Percentiles rank a stretch among this genome's conserved stretches.
Evolutionary conservation across 2,329 filamentous ascomycete genomes (phyloP).

Genomic region (Thielaviopsis populi): DNA sequence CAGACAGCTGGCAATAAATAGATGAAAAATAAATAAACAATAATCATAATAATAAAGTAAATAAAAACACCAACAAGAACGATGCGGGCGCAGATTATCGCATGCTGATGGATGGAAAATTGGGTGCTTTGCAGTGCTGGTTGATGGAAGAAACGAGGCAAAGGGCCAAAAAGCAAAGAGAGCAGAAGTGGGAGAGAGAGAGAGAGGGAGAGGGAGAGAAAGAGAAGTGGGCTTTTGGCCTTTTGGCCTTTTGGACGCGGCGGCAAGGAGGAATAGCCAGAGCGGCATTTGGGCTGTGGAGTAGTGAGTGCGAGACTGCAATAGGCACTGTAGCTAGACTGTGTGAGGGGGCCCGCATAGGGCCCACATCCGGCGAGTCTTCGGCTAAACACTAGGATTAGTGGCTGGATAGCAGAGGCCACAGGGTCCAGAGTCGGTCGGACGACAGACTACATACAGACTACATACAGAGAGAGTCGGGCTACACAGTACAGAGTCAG

Average conservation of each 20-base stretch:
- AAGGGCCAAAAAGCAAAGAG: not conserved
- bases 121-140: not conserved
- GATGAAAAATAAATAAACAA: too few relatives aligned
- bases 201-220: not conserved
- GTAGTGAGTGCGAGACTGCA: not conserved
- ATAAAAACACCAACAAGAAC: not conserved
- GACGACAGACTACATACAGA: too few relatives aligned
- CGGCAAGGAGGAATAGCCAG: too few relatives aligned
- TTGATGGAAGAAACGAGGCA: not conserved
- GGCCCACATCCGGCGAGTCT: not conserved
- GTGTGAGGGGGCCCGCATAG: not conserved
- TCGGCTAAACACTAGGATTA: not conserved
- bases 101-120: too few relatives aligned
- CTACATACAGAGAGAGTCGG: too few relatives aligned
- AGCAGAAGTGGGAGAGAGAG: not conserved
- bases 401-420: too few relatives aligned
- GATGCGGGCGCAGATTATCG: too few relatives aligned
- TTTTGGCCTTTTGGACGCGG: too few relatives aligned
- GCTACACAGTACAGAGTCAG: too few relatives aligned
- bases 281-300: not conserved
- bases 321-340: not conserved
- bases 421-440: too few relatives aligned
- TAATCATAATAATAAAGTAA: not conserved
- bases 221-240: not conserved
- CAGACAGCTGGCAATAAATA: not conserved